These are phyloP conservation scores for Candida michaelii DNA, from an alignment of 805 yeast genomes.

Conservation along the genomic window DNA sequence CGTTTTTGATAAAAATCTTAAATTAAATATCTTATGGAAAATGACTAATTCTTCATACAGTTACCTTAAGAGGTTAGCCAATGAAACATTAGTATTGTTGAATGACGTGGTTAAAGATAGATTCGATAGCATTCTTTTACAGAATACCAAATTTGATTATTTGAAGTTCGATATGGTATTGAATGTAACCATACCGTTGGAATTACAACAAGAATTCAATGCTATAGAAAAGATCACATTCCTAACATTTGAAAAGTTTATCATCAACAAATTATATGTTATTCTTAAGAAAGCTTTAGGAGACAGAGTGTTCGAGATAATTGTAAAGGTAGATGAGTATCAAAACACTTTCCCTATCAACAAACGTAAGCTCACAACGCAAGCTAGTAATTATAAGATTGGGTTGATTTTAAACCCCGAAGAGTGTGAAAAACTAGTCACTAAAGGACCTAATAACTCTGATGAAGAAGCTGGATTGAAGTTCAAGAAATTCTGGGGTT, in stretches of 20 bases:
- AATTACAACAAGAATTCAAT: constrained; percentile 51
- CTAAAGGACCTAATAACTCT: constrained; percentile 76
- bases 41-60: constrained; percentile 70
- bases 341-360: constrained; percentile 36
- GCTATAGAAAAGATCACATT: constrained; percentile 72
- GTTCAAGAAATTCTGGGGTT: constrained; percentile 89
- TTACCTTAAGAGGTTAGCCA: constrained; percentile 63
- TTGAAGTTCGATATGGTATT: constrained; percentile 68
- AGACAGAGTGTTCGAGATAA: constrained; percentile 42
- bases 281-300: constrained; percentile 60
- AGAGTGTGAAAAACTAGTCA: constrained; percentile 77
- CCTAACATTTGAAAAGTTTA: constrained; percentile 64
- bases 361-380: constrained; percentile 53
- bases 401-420: constrained; percentile 71
- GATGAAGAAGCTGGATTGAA: constrained; percentile 54
- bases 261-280: constrained; percentile 59
- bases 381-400: constrained; percentile 38
- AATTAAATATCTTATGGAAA: constrained; percentile 77
- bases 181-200: constrained; percentile 48
- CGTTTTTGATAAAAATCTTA: constrained; percentile 71
- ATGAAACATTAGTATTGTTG: constrained; percentile 62
- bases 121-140: constrained; percentile 74
- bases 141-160: constrained; percentile 50
- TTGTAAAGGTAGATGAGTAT: constrained; percentile 28
- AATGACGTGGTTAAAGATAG: constrained; percentile 82